Percentiles rank a stretch among this genome's conserved stretches.
These are phyloP conservation scores for Aspergillus sp. DNA, from an alignment of 2,329 filamentous ascomycete species.

Conservation along the genomic window DNA sequence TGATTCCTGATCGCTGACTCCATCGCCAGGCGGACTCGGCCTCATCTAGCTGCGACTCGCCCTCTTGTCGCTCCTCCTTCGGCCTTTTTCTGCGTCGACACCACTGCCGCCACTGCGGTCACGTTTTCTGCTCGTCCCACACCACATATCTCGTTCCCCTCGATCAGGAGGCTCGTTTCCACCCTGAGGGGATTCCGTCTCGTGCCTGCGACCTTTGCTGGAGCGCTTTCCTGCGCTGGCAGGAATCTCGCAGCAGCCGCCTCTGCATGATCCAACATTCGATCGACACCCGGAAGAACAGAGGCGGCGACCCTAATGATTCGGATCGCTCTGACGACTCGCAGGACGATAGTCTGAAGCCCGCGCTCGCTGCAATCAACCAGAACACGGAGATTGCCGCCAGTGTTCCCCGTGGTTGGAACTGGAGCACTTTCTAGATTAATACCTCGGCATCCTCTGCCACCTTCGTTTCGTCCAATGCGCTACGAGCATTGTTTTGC, in stretches of 20 bases:
- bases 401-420: constrained; percentile 50
- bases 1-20: too few species aligned
- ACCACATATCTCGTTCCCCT: constrained; percentile 48
- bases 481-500: constrained; percentile 1
- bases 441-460: neutral
- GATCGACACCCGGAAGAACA: constrained; percentile 21
- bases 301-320: constrained; percentile 9
- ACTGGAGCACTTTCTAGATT: constrained; percentile 52
- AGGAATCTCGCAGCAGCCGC: constrained; percentile 38
- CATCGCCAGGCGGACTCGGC: constrained; percentile 49
- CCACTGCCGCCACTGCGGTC: constrained; percentile 58
- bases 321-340: constrained; percentile 15
- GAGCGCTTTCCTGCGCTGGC: constrained; percentile 50
- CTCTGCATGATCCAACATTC: constrained; percentile 42
- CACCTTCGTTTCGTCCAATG: neutral
- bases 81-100: constrained; percentile 54
- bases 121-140: constrained; percentile 55
- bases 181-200: constrained; percentile 47
- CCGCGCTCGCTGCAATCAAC: constrained; percentile 12
- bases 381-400: constrained; percentile 40
- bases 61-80: constrained; percentile 50
- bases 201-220: constrained; percentile 54
- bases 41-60: constrained; percentile 47
- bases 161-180: constrained; percentile 55
- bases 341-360: constrained; percentile 14